A percentile compares a stretch with the other conserved stretches of the same genome.
These are phyloP conservation scores for Aspergillus sp. DNA, from an alignment of 2,329 filamentous ascomycete species.

Conservation along the genomic window DNA sequence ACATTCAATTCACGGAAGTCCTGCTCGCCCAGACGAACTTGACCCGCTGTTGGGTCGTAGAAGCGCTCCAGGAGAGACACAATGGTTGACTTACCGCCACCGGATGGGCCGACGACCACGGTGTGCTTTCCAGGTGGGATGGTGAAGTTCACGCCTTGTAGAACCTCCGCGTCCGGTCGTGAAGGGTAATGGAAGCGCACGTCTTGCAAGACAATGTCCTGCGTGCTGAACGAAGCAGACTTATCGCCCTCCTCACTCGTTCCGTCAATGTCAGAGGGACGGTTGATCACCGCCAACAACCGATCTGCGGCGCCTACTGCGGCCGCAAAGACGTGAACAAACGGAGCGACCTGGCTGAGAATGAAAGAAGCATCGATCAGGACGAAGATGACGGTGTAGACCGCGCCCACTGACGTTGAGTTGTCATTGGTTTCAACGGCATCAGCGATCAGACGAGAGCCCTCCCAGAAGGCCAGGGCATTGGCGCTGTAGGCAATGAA, in stretches of 20 bases:
- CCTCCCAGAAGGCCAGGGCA: slow-evolving; percentile 67
- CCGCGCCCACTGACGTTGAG: slow-evolving; percentile 32
- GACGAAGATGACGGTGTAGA: slow-evolving; percentile 40
- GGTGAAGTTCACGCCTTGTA: slow-evolving; percentile 31
- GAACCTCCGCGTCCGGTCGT: slow-evolving; percentile 35
- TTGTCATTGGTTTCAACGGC: slow-evolving; percentile 15
- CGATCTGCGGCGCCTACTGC: slow-evolving; percentile 56
- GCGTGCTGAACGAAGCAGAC: slow-evolving; percentile 16
- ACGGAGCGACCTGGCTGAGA: slow-evolving; percentile 39
- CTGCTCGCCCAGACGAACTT: slow-evolving; percentile 29
- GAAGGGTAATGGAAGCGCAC: slow-evolving; percentile 40
- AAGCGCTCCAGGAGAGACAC: slow-evolving; percentile 38
- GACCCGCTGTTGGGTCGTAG: slow-evolving; percentile 36
- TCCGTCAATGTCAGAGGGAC: slow-evolving; percentile 47
- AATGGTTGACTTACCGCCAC: slow-evolving; percentile 54
- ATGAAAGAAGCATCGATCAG: slow-evolving; percentile 40
- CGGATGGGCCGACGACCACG: slow-evolving; percentile 51
- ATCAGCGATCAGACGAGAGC: slow-evolving; percentile 55
- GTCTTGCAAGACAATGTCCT: slow-evolving; percentile 31
- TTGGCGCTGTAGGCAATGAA: slow-evolving; percentile 68
- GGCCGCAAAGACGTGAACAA: slow-evolving; percentile 48
- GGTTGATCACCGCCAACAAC: slow-evolving; percentile 59
- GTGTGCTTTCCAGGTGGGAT: slow-evolving; percentile 40
- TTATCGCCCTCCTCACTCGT: slow-evolving; percentile 13
- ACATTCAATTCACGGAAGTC: slow-evolving; percentile 35